Base-by-base conservation (phyloP, 257 asterid species). In the Scutellaria barbata region DNA sequence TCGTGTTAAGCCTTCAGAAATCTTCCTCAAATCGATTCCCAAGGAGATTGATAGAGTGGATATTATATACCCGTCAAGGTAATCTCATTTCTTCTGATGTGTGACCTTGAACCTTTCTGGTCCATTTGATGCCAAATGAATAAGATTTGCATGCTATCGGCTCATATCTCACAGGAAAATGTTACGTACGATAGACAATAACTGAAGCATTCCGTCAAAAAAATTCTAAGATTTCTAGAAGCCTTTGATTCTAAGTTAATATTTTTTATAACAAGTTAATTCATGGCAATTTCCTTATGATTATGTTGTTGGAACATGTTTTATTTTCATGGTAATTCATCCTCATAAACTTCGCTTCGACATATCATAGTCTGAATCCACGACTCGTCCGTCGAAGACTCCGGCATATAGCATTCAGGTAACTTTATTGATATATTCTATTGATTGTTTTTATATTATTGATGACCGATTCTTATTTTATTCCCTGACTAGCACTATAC, bases 341-440 rank as follows among this genome's bases (percentile, higher is more conserved):
- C 61, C 45, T 13, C 22, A 8, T 57, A 40, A n/a, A 20, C 48
- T 54, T 65, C 56, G 17, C 69, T 71, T 56, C 66, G 69, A 42
- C 64, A 68, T 43, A 46, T 81, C 46, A 51, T 96, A 92, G 99
- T 80, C 82, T 95, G 76, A 88, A 89, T 82, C 92, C 86, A 41
- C 84, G 88, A 46, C 92, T 89, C 63, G 99, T 92, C 66, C 97
- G 97, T 52, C 82, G 95, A 83, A 92, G 98, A 82, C 76, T 92
- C 66, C 87, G 97, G 2, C 98, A 92, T 79, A 61, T 95, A 22
- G 98, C 99, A 68, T 84, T 78, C 77, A 88, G 97, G 99, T 94
- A 84, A 80, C 62, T 56, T 72, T 47, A 25, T 59, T 37, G 50
- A n/a, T 63, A 66, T 73, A 33, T 51, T 11, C 51, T 11, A 42